Conservation (phyloP, 257 asterid genomes). For the Prunella vulgaris region DNA sequence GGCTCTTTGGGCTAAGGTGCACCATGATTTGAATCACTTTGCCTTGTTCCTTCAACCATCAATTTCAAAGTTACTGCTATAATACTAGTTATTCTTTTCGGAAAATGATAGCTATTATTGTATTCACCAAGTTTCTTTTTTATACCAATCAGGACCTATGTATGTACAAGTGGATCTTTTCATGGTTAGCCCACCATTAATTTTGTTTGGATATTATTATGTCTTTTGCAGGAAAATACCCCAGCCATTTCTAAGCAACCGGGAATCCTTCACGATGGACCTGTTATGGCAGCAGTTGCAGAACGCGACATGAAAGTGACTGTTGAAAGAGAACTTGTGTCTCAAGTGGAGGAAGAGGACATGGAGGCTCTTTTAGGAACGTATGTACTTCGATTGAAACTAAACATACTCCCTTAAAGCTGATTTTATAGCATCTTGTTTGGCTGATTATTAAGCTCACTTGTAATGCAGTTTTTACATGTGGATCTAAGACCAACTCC, state of each 20-base stretch:
- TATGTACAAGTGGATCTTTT: constrained; percentile 8
- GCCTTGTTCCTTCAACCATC: constrained; percentile 15
- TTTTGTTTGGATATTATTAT: constrained; percentile 4
- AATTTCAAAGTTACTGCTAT: neutral
- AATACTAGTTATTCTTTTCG: neutral
- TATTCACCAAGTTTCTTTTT: constrained; percentile 2
- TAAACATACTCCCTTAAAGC: neutral
- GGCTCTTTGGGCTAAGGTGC: constrained; percentile 99
- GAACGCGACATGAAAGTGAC: constrained; percentile 81
- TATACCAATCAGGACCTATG: neutral
- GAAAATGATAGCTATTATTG: constrained; percentile 8
- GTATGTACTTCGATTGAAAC: constrained; percentile 50
- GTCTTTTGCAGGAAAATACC: constrained; percentile 64
- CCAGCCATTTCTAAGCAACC: constrained; percentile 52
- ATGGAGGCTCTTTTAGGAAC: constrained; percentile 99
- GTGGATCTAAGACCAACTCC: neutral
- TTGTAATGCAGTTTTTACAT: constrained; percentile 3
- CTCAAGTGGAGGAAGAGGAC: constrained; percentile 98
- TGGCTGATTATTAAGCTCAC: neutral
- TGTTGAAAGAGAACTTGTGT: constrained; percentile 95
- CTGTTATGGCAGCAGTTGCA: constrained; percentile 30
- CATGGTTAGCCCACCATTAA: neutral
- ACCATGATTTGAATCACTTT: constrained; percentile 7
- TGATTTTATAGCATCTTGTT: constrained; percentile 14
- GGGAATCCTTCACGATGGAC: constrained; percentile 58